These are phyloP conservation scores for Pythium aquatile DNA, from an alignment of 352 stramenopile species.

Conservation along the genomic window DNA sequence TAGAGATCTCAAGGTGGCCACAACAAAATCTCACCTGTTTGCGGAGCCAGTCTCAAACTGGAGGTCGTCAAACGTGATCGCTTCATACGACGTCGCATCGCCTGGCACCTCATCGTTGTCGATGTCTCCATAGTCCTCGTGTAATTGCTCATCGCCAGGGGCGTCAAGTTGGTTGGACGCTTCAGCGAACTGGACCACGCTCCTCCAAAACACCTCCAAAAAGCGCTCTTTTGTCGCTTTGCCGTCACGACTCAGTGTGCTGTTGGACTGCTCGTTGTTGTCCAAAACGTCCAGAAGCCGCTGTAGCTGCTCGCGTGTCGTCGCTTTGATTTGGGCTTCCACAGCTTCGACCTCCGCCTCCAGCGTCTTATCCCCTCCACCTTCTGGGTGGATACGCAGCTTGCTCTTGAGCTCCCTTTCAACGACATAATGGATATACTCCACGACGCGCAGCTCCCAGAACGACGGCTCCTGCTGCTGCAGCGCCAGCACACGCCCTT, in stretches of 20 bases:
- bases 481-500: constrained; percentile 30
- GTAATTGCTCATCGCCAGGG: background rate
- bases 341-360: constrained; percentile 1
- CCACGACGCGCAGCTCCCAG: constrained; percentile 51
- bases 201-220: constrained; percentile 11
- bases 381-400: background rate
- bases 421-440: constrained; percentile 33
- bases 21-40: constrained; percentile 11
- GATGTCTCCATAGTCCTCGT: background rate
- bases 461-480: constrained; percentile 42
- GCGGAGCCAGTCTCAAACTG: constrained; percentile 14
- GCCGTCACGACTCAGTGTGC: background rate
- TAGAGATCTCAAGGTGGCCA: too few relatives aligned
- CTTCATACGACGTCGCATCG: constrained; percentile 22
- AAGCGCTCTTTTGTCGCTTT: background rate
- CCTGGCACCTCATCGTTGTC: background rate
- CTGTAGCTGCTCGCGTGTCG: background rate
- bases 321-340: background rate
- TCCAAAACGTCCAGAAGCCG: constrained; percentile 3
- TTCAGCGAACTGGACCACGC: background rate
- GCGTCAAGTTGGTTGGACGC: background rate
- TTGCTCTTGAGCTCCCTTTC: constrained; percentile 20
- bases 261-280: background rate
- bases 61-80: constrained; percentile 25
- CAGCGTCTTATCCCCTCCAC: background rate